Evolutionary conservation across 2,329 filamentous ascomycete genomes (phyloP).

Genomic region (Fusarium metavorans): DNA sequence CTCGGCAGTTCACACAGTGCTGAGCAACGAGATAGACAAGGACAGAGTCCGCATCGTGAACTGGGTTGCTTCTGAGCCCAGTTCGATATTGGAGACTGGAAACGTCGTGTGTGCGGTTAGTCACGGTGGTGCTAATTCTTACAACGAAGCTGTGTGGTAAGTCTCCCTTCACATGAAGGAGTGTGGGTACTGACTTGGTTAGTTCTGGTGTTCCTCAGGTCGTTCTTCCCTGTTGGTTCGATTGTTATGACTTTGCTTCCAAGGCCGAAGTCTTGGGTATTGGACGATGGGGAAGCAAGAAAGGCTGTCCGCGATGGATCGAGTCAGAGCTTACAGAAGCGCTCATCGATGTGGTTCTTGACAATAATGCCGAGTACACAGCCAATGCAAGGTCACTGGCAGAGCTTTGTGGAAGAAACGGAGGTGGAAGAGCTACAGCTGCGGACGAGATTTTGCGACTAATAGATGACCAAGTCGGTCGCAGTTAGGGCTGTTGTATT

Average conservation of each 20-base stretch:
- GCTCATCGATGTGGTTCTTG: slow-evolving; percentile 4
- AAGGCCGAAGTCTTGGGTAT: slow-evolving; percentile 10
- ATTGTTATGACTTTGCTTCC: slow-evolving; percentile 22
- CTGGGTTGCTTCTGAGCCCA: slow-evolving; percentile 17
- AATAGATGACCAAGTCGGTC: neutral
- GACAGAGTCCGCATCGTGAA: slow-evolving; percentile 3
- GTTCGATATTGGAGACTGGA: slow-evolving; percentile 16
- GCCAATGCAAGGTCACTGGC: neutral
- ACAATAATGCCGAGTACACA: neutral
- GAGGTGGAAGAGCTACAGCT: neutral
- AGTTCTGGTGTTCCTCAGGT: slow-evolving; percentile 21
- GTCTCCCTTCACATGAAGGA: neutral
- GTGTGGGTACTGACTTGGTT: neutral
- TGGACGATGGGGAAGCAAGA: slow-evolving; percentile 17
- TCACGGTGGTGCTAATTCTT: slow-evolving; percentile 17
- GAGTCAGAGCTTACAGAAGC: neutral
- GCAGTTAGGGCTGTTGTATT: neutral
- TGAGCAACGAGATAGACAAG: neutral
- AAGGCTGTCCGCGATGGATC: slow-evolving; percentile 6
- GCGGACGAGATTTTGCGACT: neutral
- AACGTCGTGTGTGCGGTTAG: slow-evolving; percentile 17
- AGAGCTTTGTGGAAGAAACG: neutral
- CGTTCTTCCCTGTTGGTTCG: slow-evolving; percentile 15
- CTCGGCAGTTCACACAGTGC: neutral
- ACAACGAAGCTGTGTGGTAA: neutral